Base-by-base conservation (phyloP, 2,329 filamentous ascomycete genomes). In the Botryotinia narcissicola region DNA sequence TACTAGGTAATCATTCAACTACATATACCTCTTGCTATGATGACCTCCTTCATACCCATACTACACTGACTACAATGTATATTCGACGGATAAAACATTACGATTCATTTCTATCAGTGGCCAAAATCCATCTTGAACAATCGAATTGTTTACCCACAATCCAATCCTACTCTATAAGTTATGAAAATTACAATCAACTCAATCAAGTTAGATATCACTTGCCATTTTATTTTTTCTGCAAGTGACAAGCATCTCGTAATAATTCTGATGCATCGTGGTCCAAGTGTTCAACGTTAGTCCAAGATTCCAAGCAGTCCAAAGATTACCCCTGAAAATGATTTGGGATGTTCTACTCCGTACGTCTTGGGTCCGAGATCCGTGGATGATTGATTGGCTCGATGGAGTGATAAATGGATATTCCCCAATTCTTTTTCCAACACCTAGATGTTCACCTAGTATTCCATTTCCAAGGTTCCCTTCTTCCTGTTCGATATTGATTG, bases 241-340 rank as follows among this genome's bases (percentile, higher is more conserved):
- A n/a, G 46, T 54, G 25, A 40, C 46, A 67, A 40, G 46, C 64
- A 68, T 69, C 51, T 42, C 16, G 37, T 37, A 57, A 32, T 68
- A 48, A 68, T 57, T 57, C 66, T 68, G 48, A n/a, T 69, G 66
- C 66, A 57, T n/a, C 35, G 22, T 57, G 48, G 20, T 59, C 66
- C 66, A 18, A 57, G 66, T 42, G 66, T 42, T 54, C 16, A 67
- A 40, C 40, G 40, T 51, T 51, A 54, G 46, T 48, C 46, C 35
- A 29, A 40, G 16, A 16, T n/a, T n/a, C 4, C 51, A 18, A 12
- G 14, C 32, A 67, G 44, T 16, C 48, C 25, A 54, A 6, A 51
- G 20, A 51, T 54, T 67, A 40, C 63, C 64, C 64, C 64, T 67
- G 64, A 67, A 25, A 3, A 64, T 32, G 61, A 63, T 44, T 44